Conservation (phyloP, 352 stramenopile species). For the Phytophthora chlamydospora region DNA sequence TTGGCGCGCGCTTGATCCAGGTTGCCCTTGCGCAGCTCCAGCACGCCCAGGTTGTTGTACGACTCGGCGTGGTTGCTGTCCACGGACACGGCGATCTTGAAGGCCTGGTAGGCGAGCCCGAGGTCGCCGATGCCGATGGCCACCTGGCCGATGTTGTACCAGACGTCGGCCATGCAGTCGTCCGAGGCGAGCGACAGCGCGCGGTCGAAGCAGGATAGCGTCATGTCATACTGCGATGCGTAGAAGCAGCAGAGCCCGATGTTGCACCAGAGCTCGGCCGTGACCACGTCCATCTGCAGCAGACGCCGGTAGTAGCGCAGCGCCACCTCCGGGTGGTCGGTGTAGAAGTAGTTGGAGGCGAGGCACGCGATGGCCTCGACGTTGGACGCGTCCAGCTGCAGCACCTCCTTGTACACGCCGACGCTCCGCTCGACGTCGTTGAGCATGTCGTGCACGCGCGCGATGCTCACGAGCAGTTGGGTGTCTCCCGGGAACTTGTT, state of each 20-base stretch:
- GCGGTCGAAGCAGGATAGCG: constrained; percentile 93
- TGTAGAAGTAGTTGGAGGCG: constrained; percentile 95
- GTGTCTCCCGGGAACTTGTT: constrained; percentile 80
- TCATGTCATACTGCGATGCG: constrained; percentile 94
- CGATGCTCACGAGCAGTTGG: constrained; percentile 84
- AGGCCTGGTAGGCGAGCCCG: constrained; percentile 92
- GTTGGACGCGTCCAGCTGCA: constrained; percentile 89
- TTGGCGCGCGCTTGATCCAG: constrained; percentile 84
- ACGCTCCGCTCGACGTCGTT: constrained; percentile 84
- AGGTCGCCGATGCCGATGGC: constrained; percentile 93
- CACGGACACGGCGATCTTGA: constrained; percentile 93
- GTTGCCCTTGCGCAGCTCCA: constrained; percentile 91
- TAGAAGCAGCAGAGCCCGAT: constrained; percentile 95
- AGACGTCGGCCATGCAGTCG: constrained; percentile 92
- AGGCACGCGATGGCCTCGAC: constrained; percentile 93
- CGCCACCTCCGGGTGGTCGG: constrained; percentile 90
- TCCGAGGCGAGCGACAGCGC: constrained; percentile 89
- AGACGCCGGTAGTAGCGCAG: constrained; percentile 94
- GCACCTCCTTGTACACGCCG: constrained; percentile 87
- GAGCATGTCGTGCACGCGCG: constrained; percentile 94
- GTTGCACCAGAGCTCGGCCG: constrained; percentile 95
- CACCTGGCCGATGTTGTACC: constrained; percentile 95
- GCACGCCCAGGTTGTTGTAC: constrained; percentile 92
- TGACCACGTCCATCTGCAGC: constrained; percentile 93
- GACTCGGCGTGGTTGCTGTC: constrained; percentile 93